Evolutionary conservation across 2,329 filamentous ascomycete species (phyloP).

Genomic region (Zarea fungicola): DNA sequence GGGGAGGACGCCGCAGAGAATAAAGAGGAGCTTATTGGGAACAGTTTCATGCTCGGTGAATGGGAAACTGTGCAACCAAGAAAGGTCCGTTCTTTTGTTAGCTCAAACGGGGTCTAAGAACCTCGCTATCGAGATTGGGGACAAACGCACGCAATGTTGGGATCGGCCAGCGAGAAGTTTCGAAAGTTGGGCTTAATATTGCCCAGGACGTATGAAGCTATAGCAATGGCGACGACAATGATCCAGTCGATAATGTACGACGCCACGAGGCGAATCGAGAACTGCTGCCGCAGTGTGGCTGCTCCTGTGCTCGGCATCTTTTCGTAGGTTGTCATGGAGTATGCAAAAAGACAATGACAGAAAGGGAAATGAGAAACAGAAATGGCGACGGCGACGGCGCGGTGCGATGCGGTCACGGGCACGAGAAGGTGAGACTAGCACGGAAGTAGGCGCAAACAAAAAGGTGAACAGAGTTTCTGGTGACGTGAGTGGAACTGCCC

Average conservation of each 20-base stretch:
- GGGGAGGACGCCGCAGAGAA: constrained; percentile 61
- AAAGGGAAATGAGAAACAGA: neutral
- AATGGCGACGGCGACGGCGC: neutral
- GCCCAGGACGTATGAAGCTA: constrained; percentile 54
- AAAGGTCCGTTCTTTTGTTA: neutral
- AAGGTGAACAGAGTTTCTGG: neutral
- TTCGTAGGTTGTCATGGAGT: constrained; percentile 23
- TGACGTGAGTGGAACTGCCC: neutral
- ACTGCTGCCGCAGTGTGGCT: constrained; percentile 19
- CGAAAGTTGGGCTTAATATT: constrained; percentile 58
- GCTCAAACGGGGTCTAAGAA: neutral
- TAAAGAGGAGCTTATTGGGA: constrained; percentile 56
- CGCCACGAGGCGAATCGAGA: constrained; percentile 38
- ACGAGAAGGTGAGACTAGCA: neutral
- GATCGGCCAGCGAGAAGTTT: constrained; percentile 66
- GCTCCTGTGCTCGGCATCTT: constrained; percentile 23
- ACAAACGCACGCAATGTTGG: constrained; percentile 64
- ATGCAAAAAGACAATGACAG: neutral
- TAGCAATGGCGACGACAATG: constrained; percentile 54
- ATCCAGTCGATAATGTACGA: constrained; percentile 75
- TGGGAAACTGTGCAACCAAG: constrained; percentile 56
- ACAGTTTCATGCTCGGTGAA: constrained; percentile 67
- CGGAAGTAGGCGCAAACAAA: neutral
- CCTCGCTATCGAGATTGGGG: neutral
- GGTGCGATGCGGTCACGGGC: neutral